Conservation (phyloP, 306 rosid genomes). For the Carpinus viminea region DNA sequence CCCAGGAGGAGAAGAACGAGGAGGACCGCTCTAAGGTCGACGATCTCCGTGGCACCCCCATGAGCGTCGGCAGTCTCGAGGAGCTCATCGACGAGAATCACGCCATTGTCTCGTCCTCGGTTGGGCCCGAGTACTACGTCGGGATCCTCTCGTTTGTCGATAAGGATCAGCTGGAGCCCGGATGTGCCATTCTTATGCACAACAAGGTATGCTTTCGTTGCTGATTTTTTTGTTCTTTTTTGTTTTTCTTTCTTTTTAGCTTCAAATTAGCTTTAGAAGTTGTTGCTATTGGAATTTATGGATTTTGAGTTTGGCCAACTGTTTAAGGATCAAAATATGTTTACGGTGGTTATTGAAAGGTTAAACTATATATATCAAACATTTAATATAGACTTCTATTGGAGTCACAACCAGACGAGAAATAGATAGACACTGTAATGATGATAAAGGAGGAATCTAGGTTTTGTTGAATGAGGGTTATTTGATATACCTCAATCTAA, state of each 20-base stretch:
- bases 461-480: too few species aligned
- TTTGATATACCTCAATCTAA: too few species aligned
- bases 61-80: conserved; percentile 66
- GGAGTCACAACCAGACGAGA: not conserved
- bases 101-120: conserved; percentile 63
- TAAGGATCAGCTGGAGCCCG: conserved; percentile 70
- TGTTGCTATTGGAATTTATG: not conserved
- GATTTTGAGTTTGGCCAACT: not conserved
- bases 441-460: not conserved
- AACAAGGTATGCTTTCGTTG: conserved; percentile 40
- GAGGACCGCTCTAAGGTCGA: conserved; percentile 65
- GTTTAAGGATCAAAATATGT: not conserved
- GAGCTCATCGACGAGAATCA: conserved; percentile 67
- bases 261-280: not conserved
- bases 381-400: not conserved
- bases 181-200: conserved; percentile 70
- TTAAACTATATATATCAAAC: not conserved
- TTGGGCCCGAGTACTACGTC: conserved; percentile 65
- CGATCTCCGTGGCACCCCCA: conserved; percentile 64
- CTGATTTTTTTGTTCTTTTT: not conserved
- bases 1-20: conserved; percentile 61
- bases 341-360: not conserved
- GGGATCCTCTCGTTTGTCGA: conserved; percentile 63
- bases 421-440: not conserved
- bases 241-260: not conserved